Conservation (phyloP, 441 rosid genomes). For the Croton setiger region DNA sequence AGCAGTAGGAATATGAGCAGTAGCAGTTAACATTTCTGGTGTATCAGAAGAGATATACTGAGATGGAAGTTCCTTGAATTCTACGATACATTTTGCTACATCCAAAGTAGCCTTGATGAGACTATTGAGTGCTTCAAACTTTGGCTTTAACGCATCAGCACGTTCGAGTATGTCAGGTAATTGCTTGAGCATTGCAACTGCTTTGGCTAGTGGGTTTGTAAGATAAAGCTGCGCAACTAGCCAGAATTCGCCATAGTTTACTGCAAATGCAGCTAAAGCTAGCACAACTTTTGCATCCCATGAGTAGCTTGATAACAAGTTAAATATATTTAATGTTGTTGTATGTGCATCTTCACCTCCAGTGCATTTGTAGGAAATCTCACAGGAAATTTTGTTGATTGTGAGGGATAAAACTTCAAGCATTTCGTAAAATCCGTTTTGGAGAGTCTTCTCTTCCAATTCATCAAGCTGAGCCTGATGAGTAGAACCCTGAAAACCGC, state of each 20-base stretch:
- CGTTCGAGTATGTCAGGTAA: conserved; percentile 51
- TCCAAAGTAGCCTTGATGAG: conserved; percentile 56
- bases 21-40: conserved; percentile 43
- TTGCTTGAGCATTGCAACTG: conserved; percentile 68
- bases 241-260: conserved; percentile 76
- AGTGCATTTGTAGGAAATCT: conserved; percentile 62
- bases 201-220: conserved; percentile 66
- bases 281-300: conserved; percentile 79
- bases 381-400: conserved; percentile 50
- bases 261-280: conserved; percentile 70
- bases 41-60: conserved; percentile 45
- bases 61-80: conserved; percentile 60
- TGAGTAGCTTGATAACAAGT: conserved; percentile 45
- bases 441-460: conserved; percentile 37
- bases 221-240: conserved; percentile 58
- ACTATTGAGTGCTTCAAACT: conserved; percentile 48
- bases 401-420: conserved; percentile 38
- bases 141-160: conserved; percentile 40
- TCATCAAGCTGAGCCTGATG: conserved; percentile 29
- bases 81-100: conserved; percentile 50
- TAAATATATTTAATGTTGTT: conserved; percentile 48
- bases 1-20: conserved; percentile 55
- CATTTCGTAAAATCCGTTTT: conserved; percentile 33
- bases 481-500: conserved; percentile 24
- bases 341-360: conserved; percentile 57